Evolutionary conservation across 2,329 filamentous ascomycete species (phyloP).

Genomic region (Diaporthe destruens): DNA sequence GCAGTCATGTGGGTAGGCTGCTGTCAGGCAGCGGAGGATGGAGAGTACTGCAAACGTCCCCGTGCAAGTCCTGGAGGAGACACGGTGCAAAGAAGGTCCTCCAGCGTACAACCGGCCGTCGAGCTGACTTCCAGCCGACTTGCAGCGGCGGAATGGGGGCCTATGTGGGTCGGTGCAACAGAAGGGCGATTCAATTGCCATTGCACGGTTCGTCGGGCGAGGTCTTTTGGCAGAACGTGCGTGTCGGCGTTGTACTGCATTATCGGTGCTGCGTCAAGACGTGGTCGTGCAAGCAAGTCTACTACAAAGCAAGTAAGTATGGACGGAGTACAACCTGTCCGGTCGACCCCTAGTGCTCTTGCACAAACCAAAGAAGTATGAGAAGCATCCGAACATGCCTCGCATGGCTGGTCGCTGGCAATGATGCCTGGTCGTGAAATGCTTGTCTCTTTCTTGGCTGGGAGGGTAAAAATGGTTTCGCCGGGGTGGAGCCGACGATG

Average conservation of each 20-base stretch:
- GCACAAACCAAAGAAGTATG: neutral
- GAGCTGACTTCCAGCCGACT: neutral
- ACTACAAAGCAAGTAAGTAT: no score
- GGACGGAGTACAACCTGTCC: neutral
- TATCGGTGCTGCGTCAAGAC: neutral
- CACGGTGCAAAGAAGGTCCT: neutral
- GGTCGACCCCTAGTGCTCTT: neutral
- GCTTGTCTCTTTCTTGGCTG: neutral
- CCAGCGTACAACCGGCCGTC: neutral
- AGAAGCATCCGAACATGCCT: neutral
- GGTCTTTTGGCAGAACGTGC: constrained; percentile 1
- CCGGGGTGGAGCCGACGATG: neutral
- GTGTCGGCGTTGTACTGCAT: constrained; percentile 21
- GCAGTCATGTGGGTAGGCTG: neutral
- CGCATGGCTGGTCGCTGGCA: neutral
- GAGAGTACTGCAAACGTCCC: neutral
- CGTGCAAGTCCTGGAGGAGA: neutral
- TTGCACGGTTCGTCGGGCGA: constrained; percentile 13
- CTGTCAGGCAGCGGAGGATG: neutral
- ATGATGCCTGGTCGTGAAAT: neutral
- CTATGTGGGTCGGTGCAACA: no score
- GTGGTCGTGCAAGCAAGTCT: constrained; percentile 6
- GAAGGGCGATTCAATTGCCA: neutral
- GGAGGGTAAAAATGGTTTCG: neutral
- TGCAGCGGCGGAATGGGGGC: neutral